Conservation (phyloP, 345 rosid species). For the Gossypium anomalum region DNA sequence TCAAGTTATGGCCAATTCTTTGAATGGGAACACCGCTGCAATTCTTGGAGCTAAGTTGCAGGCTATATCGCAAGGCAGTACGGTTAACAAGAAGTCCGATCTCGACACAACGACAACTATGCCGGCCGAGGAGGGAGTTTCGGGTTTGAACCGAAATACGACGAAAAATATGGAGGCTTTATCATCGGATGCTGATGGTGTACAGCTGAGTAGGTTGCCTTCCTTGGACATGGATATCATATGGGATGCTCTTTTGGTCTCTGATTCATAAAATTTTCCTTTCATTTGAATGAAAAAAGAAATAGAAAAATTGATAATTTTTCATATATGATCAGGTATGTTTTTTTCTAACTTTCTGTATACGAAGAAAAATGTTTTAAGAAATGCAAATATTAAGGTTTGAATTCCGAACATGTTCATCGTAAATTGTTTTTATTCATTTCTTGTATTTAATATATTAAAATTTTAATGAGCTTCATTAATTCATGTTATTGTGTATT, state of each 20-base stretch:
- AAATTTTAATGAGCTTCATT: too few species aligned
- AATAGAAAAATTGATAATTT: background rate
- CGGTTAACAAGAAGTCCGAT: conserved; percentile 14
- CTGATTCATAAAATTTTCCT: conserved; percentile 35
- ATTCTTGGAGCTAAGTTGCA: conserved; percentile 69
- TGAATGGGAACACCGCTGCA: conserved; percentile 45
- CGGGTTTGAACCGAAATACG: conserved; percentile 18
- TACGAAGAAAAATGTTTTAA: too few species aligned
- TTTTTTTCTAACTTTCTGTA: too few species aligned
- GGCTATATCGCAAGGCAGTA: conserved; percentile 45
- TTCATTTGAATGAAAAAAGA: conserved; percentile 6
- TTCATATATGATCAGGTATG: too few species aligned
- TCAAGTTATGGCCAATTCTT: conserved; percentile 42
- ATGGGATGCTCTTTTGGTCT: conserved; percentile 81
- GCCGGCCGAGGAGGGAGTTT: conserved; percentile 8
- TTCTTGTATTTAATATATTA: too few species aligned
- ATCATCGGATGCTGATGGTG: conserved; percentile 47
- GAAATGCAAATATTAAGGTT: too few species aligned
- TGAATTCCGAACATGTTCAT: background rate
- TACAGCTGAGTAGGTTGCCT: conserved; percentile 92
- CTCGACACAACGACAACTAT: conserved; percentile 2
- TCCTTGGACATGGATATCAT: conserved; percentile 94
- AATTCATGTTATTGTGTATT: too few species aligned
- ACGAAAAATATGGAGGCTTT: conserved; percentile 25
- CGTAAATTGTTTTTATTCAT: too few species aligned